Evolutionary conservation across 1,139 yeast species (phyloP).

Genomic region (Blastobotrys serpentis): DNA sequence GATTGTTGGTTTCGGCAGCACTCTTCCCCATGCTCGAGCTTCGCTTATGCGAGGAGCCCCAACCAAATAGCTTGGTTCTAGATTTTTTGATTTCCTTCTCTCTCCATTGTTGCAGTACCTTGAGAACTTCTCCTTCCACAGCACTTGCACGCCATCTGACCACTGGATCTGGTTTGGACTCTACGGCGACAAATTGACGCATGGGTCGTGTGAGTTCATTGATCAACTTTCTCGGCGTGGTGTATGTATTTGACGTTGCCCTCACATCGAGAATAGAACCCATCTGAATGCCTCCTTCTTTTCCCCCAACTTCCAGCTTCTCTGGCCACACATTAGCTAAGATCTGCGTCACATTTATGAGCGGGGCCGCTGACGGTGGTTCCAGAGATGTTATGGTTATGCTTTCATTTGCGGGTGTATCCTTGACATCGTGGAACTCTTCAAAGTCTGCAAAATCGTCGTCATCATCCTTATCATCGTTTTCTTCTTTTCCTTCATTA

Average conservation of each 20-base stretch:
- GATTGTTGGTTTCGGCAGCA: neutral
- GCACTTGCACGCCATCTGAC: constrained; percentile 27
- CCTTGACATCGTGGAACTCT: constrained; percentile 11
- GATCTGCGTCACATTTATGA: constrained; percentile 1
- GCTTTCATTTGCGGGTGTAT: neutral
- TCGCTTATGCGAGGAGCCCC: constrained; percentile 16
- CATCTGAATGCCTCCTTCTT: neutral
- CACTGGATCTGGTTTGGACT: constrained; percentile 28
- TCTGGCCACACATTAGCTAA: neutral
- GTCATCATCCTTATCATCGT: constrained; percentile 12
- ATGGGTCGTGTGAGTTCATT: constrained; percentile 33
- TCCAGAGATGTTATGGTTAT: neutral
- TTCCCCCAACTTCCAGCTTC: neutral
- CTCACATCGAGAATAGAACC: constrained; percentile 10
- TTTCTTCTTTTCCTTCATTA: neutral
- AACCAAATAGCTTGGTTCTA: constrained; percentile 20
- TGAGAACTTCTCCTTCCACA: constrained; percentile 23
- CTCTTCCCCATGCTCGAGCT: constrained; percentile 8
- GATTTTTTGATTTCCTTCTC: constrained; percentile 18
- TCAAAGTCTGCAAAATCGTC: constrained; percentile 26
- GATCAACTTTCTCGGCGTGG: constrained; percentile 28
- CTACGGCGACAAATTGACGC: constrained; percentile 30
- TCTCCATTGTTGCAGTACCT: constrained; percentile 25
- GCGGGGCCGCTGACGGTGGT: too few species aligned
- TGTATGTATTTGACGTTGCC: neutral